Evolutionary conservation across 1,284 basidiomycete species (phyloP), one percentile per base, ranked within the genome.

Genomic region (Melampsora abietis-canadensis): DNA sequence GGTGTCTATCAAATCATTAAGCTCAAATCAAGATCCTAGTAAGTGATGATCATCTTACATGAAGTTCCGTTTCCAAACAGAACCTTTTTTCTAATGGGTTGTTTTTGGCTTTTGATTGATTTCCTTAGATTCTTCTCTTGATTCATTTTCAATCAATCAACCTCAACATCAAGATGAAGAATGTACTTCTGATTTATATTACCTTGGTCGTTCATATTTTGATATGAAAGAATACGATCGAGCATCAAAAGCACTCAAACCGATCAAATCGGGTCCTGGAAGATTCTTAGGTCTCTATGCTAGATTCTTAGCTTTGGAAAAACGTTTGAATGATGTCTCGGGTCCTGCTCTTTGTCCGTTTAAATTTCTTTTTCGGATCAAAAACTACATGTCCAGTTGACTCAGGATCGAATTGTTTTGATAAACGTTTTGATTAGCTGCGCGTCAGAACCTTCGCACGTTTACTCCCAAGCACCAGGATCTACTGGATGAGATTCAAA

Each of bases 271-370:
- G 76, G 83, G 87, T 31, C 90, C 90, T 79, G 89, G 89, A 0
- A 84, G 85, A 21, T 98, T 97, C 82, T 80, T 98, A 77, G 85
- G 86, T 65, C 83, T 89, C 47, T 98, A 98, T 81, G 87, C 90
- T 75, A 87, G 87, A 76, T 98, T 90, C 81, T 84, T 98, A 81
- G 94, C 34, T 17, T 46, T 66, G 8, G 72, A 74, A 61, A 74
- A 74, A 51, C 63, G 64, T 4, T 51, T 74, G 17, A 66, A 94
- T 81, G 85, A 90, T 77, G 17, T 46, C 15, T 59, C 51, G 19
- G 84, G 40, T 8, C 46, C 21, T 34, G 21, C 48, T 57, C 47
- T 66, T 34, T 57, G 69, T 66, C 21, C 4, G 46, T 44, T 57
- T 0, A 66, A 19, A 17, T 19, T 51, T 15, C 21, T 24, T 31